Evolutionary conservation across 768 basidiomycete genomes (phyloP), one percentile per base, ranked within the genome.

Genomic region (Roridomyces roridus): DNA sequence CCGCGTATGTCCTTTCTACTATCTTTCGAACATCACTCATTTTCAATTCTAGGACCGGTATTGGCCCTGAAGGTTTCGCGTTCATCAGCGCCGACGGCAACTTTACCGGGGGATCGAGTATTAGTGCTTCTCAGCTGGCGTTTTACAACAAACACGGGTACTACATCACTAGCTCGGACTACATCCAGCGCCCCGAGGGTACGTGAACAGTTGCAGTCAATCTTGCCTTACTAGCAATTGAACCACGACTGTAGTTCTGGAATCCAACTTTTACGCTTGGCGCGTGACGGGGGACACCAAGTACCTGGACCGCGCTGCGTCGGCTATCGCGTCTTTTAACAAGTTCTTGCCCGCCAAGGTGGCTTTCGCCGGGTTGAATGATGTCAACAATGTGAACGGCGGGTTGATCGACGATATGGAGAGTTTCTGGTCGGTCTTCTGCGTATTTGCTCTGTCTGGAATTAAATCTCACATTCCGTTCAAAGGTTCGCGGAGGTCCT

Each of bases 201-300:
- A 18, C 31, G 4, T 10, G 20, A 31, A n/a, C 10, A 39, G n/a
- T 39, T 26, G 4, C 11, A 14, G 14, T 26, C 18, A n/a, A 18
- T 25, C 21, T 46, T 6, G n/a, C n/a, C n/a, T n/a, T n/a, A n/a
- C n/a, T n/a, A n/a, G n/a, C n/a, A n/a, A n/a, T n/a, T n/a, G n/a
- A n/a, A n/a, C n/a, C n/a, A n/a, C n/a, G n/a, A n/a, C n/a, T n/a
- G n/a, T 39, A 62, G 88, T 92, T 20, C 80, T 92, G 17, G 89
- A 92, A 68, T 87, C 85, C 48, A 91, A 91, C 75, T 91, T 91
- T 74, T 88, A 91, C 55, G 90, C 89, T 0, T 92, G 79, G 79
- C 79, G 83, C 25, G 73, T 72, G 21, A 65, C 81, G 0, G 83
- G 84, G 4, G 65, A 85, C 52, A 64, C 64, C 11, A 80, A 78